Percentiles rank a stretch among this genome's conserved stretches.
These are phyloP conservation scores for Russula olivacea DNA, from an alignment of 768 basidiomycete species.

Conservation along the genomic window DNA sequence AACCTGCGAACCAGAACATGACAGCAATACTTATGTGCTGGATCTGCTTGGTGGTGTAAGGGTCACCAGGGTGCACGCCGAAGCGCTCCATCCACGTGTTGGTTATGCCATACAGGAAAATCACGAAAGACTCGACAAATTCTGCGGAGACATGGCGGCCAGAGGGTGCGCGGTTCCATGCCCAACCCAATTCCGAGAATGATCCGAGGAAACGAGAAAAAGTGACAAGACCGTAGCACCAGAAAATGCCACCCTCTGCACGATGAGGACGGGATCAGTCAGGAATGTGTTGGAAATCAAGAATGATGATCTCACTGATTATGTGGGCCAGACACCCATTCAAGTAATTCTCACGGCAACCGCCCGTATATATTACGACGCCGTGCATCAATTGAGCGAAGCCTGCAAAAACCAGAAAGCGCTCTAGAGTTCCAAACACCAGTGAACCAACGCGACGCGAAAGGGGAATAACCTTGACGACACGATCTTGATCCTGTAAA, in stretches of 20 bases:
- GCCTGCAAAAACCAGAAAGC: conserved; percentile 63
- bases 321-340: conserved; percentile 87
- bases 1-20: conserved; percentile 94
- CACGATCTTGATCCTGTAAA: conserved; percentile 37
- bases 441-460: conserved; percentile 41
- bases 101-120: conserved; percentile 83
- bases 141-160: conserved; percentile 50
- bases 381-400: conserved; percentile 64
- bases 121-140: conserved; percentile 70
- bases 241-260: conserved; percentile 86
- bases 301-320: conserved; percentile 57
- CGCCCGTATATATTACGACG: conserved; percentile 77
- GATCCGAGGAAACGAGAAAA: conserved; percentile 95
- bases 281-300: conserved; percentile 10
- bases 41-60: conserved; percentile 85
- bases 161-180: conserved; percentile 75
- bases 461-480: conserved; percentile 26
- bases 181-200: conserved; percentile 85
- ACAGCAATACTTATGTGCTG: conserved; percentile 94
- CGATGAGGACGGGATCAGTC: conserved; percentile 1
- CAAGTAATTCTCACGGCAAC: conserved; percentile 69
- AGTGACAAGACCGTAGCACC: conserved; percentile 80
- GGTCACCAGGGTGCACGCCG: conserved; percentile 71
- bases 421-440: conserved; percentile 51
- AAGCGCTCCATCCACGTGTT: conserved; percentile 99